phyloP scores from a whole-genome alignment of 2,329 filamentous ascomycete genomes.

The Venturia pyrina region DNA sequence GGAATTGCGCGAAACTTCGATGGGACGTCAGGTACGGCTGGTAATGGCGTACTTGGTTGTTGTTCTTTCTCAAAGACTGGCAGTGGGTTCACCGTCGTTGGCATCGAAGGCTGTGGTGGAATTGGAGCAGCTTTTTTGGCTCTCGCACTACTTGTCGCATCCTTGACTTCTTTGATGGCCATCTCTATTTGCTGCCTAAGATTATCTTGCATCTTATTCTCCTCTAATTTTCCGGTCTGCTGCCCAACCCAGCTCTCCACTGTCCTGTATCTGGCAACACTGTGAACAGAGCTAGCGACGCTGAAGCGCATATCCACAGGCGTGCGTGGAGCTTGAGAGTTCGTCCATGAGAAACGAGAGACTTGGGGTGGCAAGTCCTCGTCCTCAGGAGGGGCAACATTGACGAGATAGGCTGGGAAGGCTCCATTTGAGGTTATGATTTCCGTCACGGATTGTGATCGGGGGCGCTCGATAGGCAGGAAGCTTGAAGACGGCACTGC shows the following conservation, averaged over 20 bases:
- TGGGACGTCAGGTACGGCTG: slow-evolving; percentile 11
- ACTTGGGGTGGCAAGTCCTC: slow-evolving; percentile 7
- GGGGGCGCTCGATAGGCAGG: slow-evolving; percentile 75
- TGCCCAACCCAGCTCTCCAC: slow-evolving; percentile 32
- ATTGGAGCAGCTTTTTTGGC: neutral
- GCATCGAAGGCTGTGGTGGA: neutral
- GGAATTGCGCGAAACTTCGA: slow-evolving; percentile 5
- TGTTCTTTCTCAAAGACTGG: neutral
- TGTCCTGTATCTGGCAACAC: slow-evolving; percentile 29
- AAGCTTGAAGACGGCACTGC: slow-evolving; percentile 64
- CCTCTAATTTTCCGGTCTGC: slow-evolving; percentile 28
- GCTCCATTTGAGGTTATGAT: slow-evolving; percentile 72
- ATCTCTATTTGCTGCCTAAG: slow-evolving; percentile 25
- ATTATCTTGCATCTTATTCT: slow-evolving; percentile 23
- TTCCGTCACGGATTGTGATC: slow-evolving; percentile 65
- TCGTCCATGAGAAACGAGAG: slow-evolving; percentile 29
- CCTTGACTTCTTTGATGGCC: slow-evolving; percentile 18
- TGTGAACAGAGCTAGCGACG: slow-evolving; percentile 27
- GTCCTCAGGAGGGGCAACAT: neutral
- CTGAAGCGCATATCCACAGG: slow-evolving; percentile 26
- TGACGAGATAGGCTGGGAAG: slow-evolving; percentile 40
- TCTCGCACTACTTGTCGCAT: slow-evolving; percentile 1
- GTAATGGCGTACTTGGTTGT: slow-evolving; percentile 9
- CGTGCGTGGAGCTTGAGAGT: slow-evolving; percentile 29
- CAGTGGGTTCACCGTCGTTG: too few species aligned